phyloP scores from a whole-genome alignment of 164 flowering plant genomes.

The Sedum album region DNA sequence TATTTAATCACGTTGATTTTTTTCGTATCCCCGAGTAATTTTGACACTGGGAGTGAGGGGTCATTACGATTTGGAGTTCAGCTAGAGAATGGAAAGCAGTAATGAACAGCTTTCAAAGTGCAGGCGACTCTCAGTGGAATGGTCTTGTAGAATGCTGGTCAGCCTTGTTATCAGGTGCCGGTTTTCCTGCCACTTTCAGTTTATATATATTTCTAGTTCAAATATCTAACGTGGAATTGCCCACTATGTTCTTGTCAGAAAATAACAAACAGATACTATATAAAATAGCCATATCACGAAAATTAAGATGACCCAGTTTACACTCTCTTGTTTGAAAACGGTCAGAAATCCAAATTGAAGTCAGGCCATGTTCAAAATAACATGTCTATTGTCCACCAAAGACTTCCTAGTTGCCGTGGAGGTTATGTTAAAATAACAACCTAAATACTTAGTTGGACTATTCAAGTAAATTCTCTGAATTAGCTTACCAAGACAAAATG shows the following conservation, averaged over 20 bases:
- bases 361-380: no score
- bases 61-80: no score
- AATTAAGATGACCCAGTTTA: background rate
- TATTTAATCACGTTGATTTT: no score
- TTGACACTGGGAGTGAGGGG: no score
- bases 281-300: background rate
- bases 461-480: no score
- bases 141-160: background rate
- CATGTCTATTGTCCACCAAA: no score
- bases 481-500: no score
- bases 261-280: background rate
- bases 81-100: background rate
- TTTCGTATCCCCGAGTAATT: no score
- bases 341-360: no score
- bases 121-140: background rate
- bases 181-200: background rate
- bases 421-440: no score
- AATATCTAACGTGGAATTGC: background rate
- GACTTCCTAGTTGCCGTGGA: no score
- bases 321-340: background rate
- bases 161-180: background rate
- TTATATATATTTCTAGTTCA: background rate
- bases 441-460: no score
- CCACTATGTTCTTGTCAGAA: background rate
- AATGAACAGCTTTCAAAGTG: background rate